Evolutionary conservation across 768 basidiomycete species (phyloP).

Genomic region (Podaxis sp.): DNA sequence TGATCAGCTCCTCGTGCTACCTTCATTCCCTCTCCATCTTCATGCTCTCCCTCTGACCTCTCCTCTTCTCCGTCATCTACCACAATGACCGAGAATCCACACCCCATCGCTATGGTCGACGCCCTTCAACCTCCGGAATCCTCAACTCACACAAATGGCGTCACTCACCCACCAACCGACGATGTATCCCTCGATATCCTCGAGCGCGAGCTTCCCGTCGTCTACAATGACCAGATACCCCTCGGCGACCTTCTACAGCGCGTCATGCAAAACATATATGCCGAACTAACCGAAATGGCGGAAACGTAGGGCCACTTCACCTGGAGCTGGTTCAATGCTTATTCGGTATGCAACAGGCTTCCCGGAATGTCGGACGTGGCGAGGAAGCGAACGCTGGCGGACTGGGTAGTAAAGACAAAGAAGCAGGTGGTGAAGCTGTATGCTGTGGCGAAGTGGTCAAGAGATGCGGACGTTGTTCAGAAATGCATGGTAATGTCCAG

Average conservation of each 20-base stretch:
- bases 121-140: slow-evolving; percentile 4
- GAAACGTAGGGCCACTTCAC: slow-evolving; percentile 66
- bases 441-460: slow-evolving; percentile 84
- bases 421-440: slow-evolving; percentile 89
- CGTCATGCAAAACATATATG: slow-evolving; percentile 76
- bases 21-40: neutral
- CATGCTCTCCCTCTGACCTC: slow-evolving; percentile 4
- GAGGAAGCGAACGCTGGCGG: slow-evolving; percentile 78
- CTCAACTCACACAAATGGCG: slow-evolving; percentile 25
- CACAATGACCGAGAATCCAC: slow-evolving; percentile 7
- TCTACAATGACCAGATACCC: slow-evolving; percentile 71
- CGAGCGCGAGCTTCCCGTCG: slow-evolving; percentile 71
- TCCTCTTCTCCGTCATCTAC: neutral
- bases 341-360: slow-evolving; percentile 42
- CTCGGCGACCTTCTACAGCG: slow-evolving; percentile 76
- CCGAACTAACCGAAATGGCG: slow-evolving; percentile 77
- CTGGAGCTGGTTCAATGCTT: slow-evolving; percentile 5
- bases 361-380: slow-evolving; percentile 81
- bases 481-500: slow-evolving; percentile 70
- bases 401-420: slow-evolving; percentile 89
- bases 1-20: neutral
- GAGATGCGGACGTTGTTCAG: slow-evolving; percentile 81
- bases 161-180: slow-evolving; percentile 25
- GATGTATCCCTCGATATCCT: slow-evolving; percentile 53
- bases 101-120: neutral